phyloP scores from a whole-genome alignment of 805 yeast genomes.

The Spathaspora girioi region DNA sequence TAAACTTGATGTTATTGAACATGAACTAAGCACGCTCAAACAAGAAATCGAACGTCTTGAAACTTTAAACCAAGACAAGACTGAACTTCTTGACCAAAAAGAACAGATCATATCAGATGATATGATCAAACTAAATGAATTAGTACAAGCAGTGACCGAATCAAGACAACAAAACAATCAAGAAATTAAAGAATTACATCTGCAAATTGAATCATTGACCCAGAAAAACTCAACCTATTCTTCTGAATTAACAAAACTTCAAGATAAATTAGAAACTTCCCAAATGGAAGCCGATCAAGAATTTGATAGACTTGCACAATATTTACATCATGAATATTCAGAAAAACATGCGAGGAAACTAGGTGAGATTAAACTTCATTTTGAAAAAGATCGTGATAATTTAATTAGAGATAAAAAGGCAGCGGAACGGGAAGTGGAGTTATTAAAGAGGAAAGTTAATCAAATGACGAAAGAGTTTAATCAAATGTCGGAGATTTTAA shows the following conservation, averaged over 20 bases:
- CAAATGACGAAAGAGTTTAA: slow-evolving; percentile 46
- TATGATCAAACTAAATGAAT: slow-evolving; percentile 24
- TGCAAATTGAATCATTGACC: slow-evolving; percentile 7
- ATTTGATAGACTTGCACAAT: slow-evolving; percentile 62
- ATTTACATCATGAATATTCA: slow-evolving; percentile 68
- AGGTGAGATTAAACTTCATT: slow-evolving; percentile 41
- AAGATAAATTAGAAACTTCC: slow-evolving; percentile 26
- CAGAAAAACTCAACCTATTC: neutral
- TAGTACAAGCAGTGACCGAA: slow-evolving; percentile 19
- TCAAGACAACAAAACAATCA: slow-evolving; percentile 11
- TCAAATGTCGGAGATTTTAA: slow-evolving; percentile 17
- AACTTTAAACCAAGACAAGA: neutral
- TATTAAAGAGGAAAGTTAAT: slow-evolving; percentile 32
- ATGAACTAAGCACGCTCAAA: slow-evolving; percentile 2
- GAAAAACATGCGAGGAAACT: slow-evolving; percentile 76
- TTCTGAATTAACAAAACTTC: slow-evolving; percentile 10
- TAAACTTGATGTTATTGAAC: slow-evolving; percentile 5
- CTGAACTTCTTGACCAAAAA: slow-evolving; percentile 16
- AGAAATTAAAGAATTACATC: slow-evolving; percentile 1
- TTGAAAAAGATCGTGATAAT: slow-evolving; percentile 35
- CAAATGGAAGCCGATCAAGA: slow-evolving; percentile 52
- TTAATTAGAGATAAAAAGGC: slow-evolving; percentile 42
- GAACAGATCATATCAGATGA: slow-evolving; percentile 30
- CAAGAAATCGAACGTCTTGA: slow-evolving; percentile 7
- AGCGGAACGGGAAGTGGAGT: slow-evolving; percentile 50